Base-by-base conservation (phyloP, 1,284 basidiomycete genomes). In the Rhodofomes roseus region DNA sequence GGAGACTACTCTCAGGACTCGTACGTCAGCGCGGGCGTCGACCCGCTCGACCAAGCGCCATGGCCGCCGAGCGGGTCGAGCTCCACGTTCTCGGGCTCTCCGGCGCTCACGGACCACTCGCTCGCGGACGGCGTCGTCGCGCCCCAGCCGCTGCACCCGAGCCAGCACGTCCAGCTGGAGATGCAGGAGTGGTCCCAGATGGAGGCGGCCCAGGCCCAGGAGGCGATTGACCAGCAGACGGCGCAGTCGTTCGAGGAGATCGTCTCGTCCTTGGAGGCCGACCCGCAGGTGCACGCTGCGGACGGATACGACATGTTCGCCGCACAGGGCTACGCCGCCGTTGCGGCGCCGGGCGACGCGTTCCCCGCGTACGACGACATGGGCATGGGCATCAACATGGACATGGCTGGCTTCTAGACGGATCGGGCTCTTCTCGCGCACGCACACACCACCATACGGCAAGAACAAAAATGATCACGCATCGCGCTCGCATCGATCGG, bases 41-140 rank as follows among this genome's bases (percentile, higher is more conserved):
- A 39, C 39, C 31, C 39, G 22, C n/a, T 59, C 52, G 61, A 56
- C 55, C 56, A 59, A 29, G 56, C 62, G 58, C 55, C 9, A 56
- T 63, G 67, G 18, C 18, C 61, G 58, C 61, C 70, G n/a, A 65
- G 70, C 3, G 65, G 73, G 1, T 72, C 79, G 1, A 75, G 78
- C 4, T 78, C 80, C 14, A 68, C 74, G 9, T 79, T 81, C 66
- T 78, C 78, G 0, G 76, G 77, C 11, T 82, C 81, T 0, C 81
- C 81, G 0, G 71, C 75, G 0, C 74, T 61, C 1, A 79, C 79
- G 0, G 76, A 78, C 22, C 66, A 69, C 25, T 67, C 73, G n/a
- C 64, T 81, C 70, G 44, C 56, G 48, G n/a, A 39, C 37, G 37
- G 25, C 53, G 57, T 36, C 44, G 46, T 12, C 7, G 55, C n/a